Percentiles rank a stretch among this genome's conserved stretches.
phyloP scores from a whole-genome alignment of 768 basidiomycete species.

The Termitomyces sp. region DNA sequence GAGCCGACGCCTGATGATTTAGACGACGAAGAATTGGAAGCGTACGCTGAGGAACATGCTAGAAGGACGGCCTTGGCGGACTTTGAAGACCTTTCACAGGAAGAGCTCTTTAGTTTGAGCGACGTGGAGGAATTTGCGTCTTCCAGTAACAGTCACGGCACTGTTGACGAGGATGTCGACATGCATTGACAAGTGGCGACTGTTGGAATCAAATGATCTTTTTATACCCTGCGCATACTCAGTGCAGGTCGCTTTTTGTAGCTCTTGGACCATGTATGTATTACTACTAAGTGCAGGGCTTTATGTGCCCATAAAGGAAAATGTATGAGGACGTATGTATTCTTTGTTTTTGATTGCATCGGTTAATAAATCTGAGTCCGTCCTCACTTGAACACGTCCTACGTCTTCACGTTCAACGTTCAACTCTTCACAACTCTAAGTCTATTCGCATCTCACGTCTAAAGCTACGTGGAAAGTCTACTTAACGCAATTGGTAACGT shows the following conservation, averaged over 20 bases:
- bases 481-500: not conserved
- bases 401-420: not conserved
- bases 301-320: too few relatives aligned
- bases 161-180: conserved; percentile 23
- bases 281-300: too few relatives aligned
- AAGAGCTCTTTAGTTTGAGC: conserved; percentile 37
- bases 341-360: not conserved
- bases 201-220: not conserved
- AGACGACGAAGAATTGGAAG: conserved; percentile 56
- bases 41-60: conserved; percentile 57
- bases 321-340: not conserved
- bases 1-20: conserved; percentile 43
- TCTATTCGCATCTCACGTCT: conserved; percentile 1
- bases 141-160: not conserved
- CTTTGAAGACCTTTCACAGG: conserved; percentile 47
- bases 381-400: not conserved
- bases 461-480: conserved; percentile 2
- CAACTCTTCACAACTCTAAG: not conserved
- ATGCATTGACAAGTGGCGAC: conserved; percentile 29
- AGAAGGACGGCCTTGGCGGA: conserved; percentile 39
- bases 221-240: not conserved
- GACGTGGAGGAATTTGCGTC: conserved; percentile 28
- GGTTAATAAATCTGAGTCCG: not conserved
- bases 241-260: not conserved
- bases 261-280: conserved; percentile 2